phyloP scores from a whole-genome alignment of 139 green algal genomes.

The Trebouxia sp. region DNA sequence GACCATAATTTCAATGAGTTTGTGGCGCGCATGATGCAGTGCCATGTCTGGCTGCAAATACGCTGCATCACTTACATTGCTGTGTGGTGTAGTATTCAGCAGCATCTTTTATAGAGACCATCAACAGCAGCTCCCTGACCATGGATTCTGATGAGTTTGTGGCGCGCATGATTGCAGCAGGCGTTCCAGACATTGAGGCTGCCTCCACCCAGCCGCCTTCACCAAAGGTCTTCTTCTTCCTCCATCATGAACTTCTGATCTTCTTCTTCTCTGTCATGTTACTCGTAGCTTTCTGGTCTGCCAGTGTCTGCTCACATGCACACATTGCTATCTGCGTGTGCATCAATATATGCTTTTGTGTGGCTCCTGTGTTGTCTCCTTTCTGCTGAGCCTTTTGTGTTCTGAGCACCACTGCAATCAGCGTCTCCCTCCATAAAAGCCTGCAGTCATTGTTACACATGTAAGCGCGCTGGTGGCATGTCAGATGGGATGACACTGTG shows the following conservation, averaged over 20 bases:
- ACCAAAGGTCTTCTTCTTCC: neutral
- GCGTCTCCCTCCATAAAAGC: no score
- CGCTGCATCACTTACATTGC: neutral
- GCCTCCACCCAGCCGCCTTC: neutral
- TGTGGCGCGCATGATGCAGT: constrained; percentile 67
- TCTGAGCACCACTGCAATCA: no score
- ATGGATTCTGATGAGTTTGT: constrained; percentile 71
- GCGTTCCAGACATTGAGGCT: constrained; percentile 43
- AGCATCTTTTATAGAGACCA: constrained; percentile 70
- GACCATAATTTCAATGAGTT: constrained; percentile 67
- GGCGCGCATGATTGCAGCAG: constrained; percentile 69
- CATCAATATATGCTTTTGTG: no score
- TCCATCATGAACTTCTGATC: neutral
- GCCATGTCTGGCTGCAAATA: neutral
- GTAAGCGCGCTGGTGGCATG: no score
- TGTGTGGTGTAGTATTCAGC: constrained; percentile 57
- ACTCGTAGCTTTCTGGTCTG: neutral
- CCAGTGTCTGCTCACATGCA: neutral
- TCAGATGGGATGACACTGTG: no score
- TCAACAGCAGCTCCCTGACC: constrained; percentile 56
- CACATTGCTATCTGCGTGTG: no score
- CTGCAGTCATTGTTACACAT: no score
- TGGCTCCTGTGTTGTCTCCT: no score
- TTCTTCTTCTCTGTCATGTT: neutral
- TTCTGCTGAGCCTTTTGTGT: no score